phyloP scores from a whole-genome alignment of 2,329 filamentous ascomycete genomes.

The Ustilaginoidea virens region DNA sequence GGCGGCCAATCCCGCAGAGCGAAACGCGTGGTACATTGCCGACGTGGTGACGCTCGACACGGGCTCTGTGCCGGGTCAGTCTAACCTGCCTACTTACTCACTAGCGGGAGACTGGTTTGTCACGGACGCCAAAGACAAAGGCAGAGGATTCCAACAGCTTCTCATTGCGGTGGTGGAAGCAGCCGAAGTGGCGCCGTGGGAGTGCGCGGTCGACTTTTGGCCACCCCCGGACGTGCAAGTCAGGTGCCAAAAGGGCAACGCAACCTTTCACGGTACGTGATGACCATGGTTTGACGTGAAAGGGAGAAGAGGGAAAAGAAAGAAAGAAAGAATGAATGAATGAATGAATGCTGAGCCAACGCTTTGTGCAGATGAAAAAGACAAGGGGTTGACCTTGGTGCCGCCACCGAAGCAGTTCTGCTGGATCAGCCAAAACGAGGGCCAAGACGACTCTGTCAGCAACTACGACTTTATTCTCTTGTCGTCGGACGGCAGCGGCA shows the following conservation, averaged over 20 bases:
- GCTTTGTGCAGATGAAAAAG: constrained; percentile 4
- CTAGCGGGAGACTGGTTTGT: constrained; percentile 8
- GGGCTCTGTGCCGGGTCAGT: constrained; percentile 5
- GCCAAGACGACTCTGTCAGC: neutral
- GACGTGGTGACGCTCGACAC: constrained; percentile 5
- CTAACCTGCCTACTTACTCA: constrained; percentile 7
- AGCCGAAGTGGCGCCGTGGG: constrained; percentile 7
- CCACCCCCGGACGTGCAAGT: constrained; percentile 4
- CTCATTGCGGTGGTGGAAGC: constrained; percentile 8
- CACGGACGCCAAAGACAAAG: neutral
- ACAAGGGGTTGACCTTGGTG: constrained; percentile 1
- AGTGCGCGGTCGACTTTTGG: constrained; percentile 8
- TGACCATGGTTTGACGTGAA: neutral
- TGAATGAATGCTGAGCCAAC: no score
- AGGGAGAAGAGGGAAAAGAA: neutral
- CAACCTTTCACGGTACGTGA: constrained; percentile 6
- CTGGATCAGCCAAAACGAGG: constrained; percentile 6
- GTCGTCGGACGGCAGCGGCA: constrained; percentile 3
- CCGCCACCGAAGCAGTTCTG: constrained; percentile 6
- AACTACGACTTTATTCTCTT: constrained; percentile 8
- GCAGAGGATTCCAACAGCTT: constrained; percentile 2
- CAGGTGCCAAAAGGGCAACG: constrained; percentile 6
- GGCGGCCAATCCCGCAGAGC: constrained; percentile 5
- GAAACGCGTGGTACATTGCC: constrained; percentile 5
- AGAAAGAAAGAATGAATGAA: no score